These are phyloP conservation scores for Xylaria longipes DNA, from an alignment of 495 filamentous ascomycete species.

Conservation along the genomic window DNA sequence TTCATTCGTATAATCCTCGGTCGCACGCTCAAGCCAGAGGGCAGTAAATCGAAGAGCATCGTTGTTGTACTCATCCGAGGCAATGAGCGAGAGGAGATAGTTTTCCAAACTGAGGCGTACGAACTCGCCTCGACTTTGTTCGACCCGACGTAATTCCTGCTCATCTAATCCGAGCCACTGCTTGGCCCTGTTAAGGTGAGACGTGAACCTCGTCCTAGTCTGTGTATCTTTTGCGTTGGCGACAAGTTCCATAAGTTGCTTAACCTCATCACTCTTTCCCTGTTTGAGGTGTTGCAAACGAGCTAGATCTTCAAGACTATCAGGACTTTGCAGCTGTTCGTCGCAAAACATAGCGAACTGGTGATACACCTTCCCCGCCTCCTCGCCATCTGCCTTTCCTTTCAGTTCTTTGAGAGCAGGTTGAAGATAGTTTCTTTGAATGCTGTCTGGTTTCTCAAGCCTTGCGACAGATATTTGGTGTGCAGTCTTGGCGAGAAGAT, in stretches of 20 bases:
- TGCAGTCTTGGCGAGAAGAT: conserved; percentile 85
- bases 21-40: conserved; percentile 87
- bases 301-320: conserved; percentile 82
- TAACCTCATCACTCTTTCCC: conserved; percentile 79
- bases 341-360: conserved; percentile 96
- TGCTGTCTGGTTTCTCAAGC: conserved; percentile 89
- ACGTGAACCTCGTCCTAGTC: conserved; percentile 45
- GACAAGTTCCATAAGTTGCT: conserved; percentile 65
- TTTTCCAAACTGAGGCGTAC: conserved; percentile 89
- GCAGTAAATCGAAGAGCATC: conserved; percentile 94
- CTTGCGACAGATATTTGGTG: conserved; percentile 89
- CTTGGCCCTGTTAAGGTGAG: conserved; percentile 66
- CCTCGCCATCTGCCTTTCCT: conserved; percentile 69
- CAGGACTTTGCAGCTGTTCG: conserved; percentile 83
- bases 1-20: conserved; percentile 72
- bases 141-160: conserved; percentile 80
- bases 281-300: conserved; percentile 80
- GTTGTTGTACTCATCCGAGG: conserved; percentile 86
- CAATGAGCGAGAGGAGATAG: conserved; percentile 82
- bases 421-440: conserved; percentile 81
- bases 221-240: conserved; percentile 47
- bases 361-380: conserved; percentile 88
- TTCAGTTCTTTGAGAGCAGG: conserved; percentile 82
- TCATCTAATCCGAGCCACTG: conserved; percentile 90
- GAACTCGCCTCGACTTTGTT: conserved; percentile 76